These are phyloP conservation scores for Venustampulla echinocandica DNA, from an alignment of 495 filamentous ascomycete species.

Conservation along the genomic window DNA sequence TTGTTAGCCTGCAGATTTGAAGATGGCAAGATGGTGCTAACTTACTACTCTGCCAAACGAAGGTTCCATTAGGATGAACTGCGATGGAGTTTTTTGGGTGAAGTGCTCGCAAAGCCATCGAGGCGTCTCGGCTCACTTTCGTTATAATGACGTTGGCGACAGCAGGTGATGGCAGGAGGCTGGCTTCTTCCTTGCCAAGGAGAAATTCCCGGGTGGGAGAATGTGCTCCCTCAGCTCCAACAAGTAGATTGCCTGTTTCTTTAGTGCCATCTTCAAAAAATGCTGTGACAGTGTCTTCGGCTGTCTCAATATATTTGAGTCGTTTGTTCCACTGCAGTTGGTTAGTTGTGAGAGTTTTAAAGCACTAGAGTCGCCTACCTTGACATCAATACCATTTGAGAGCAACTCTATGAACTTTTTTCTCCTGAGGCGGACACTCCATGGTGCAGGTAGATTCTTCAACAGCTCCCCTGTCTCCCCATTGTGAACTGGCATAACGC, in stretches of 20 bases:
- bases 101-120: slow-evolving; percentile 20
- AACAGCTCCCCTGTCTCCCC: slow-evolving; percentile 34
- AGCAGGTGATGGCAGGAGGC: slow-evolving; percentile 16
- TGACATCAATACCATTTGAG: slow-evolving; percentile 33
- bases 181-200: slow-evolving; percentile 24
- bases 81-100: slow-evolving; percentile 24
- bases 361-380: slow-evolving; percentile 21
- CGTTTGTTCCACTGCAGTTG: slow-evolving; percentile 1
- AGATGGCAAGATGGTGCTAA: neutral
- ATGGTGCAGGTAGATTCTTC: slow-evolving; percentile 25
- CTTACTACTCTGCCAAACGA: slow-evolving; percentile 22
- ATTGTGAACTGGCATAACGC: slow-evolving; percentile 33
- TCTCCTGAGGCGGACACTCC: slow-evolving; percentile 35
- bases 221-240: slow-evolving; percentile 37
- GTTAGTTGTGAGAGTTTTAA: neutral
- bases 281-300: slow-evolving; percentile 23
- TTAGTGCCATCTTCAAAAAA: slow-evolving; percentile 33
- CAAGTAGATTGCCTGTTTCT: slow-evolving; percentile 27
- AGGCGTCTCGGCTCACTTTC: slow-evolving; percentile 15
- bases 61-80: slow-evolving; percentile 24
- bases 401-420: slow-evolving; percentile 33
- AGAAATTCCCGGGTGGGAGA: slow-evolving; percentile 31
- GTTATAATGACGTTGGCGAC: slow-evolving; percentile 11
- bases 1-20: neutral
- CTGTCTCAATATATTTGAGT: slow-evolving; percentile 19